phyloP scores from a whole-genome alignment of 78 protist species.

The Polysphondylium violaceum region DNA sequence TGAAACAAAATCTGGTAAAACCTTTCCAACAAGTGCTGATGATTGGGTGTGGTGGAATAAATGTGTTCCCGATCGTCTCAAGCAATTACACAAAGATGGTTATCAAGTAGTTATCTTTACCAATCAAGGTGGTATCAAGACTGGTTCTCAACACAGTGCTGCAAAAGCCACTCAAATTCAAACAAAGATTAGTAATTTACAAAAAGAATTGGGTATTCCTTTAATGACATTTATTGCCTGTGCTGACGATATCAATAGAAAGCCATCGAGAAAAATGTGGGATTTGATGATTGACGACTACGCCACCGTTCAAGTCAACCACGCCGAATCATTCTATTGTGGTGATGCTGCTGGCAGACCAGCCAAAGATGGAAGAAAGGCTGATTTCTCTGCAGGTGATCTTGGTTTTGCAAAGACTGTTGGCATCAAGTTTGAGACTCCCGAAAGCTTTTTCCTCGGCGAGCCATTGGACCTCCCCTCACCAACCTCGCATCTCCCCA shows the following conservation, averaged over 20 bases:
- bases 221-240: slow-evolving; percentile 30
- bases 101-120: slow-evolving; percentile 48
- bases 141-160: not conserved
- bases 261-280: slow-evolving; percentile 39
- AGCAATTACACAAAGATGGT: slow-evolving; percentile 18
- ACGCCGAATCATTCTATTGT: slow-evolving; percentile 7
- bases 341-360: slow-evolving; percentile 66
- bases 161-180: not conserved
- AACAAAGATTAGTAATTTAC: slow-evolving; percentile 23
- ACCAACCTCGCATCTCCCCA: not conserved
- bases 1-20: slow-evolving; percentile 29
- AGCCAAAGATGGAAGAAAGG: slow-evolving; percentile 2
- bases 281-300: not conserved
- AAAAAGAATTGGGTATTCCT: slow-evolving; percentile 31
- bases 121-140: slow-evolving; percentile 56
- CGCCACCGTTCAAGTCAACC: not conserved
- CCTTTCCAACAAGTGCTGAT: not conserved
- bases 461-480: not conserved
- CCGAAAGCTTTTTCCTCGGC: slow-evolving; percentile 85
- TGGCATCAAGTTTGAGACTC: slow-evolving; percentile 84
- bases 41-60: slow-evolving; percentile 72
- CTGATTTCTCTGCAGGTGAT: slow-evolving; percentile 16
- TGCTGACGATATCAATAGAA: slow-evolving; percentile 29
- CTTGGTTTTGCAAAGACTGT: slow-evolving; percentile 77
- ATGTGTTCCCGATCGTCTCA: slow-evolving; percentile 26